Conservation (phyloP, 148 eudicot species). For the Pouteria glomerata region DNA sequence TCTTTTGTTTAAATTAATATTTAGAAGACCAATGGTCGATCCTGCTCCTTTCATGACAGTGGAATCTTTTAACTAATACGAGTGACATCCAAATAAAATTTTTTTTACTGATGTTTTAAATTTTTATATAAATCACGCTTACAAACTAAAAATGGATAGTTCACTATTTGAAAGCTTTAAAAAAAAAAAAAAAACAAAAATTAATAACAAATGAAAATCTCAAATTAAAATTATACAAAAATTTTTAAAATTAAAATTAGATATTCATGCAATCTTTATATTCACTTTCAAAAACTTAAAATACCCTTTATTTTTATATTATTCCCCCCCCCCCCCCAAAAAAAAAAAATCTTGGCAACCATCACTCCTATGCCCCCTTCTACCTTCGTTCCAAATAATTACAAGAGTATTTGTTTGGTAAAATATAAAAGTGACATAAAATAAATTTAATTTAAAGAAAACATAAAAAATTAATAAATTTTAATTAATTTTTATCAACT, state of each 20-base stretch:
- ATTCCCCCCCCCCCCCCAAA: no score
- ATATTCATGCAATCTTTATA: background rate
- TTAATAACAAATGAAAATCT: no score
- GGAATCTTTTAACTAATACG: background rate
- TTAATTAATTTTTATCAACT: no score
- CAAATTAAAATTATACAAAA: no score
- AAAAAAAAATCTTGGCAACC: background rate
- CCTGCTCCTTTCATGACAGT: background rate
- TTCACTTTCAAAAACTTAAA: background rate
- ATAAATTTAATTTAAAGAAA: no score
- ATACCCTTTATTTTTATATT: no score
- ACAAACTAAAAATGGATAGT: no score
- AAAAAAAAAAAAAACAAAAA: no score
- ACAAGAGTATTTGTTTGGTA: no score
- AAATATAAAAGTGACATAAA: background rate
- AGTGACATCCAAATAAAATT: background rate
- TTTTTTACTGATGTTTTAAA: no score
- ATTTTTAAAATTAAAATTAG: no score
- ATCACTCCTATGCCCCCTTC: background rate
- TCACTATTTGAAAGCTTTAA: no score
- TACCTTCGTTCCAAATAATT: background rate
- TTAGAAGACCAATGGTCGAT: background rate
- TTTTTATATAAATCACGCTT: background rate
- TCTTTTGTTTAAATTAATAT: background rate
- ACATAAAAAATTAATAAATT: background rate